Percentiles rank a stretch among this genome's conserved stretches.
These are phyloP conservation scores for Fusarium denticulatum DNA, from an alignment of 2,329 filamentous ascomycete species.

Conservation along the genomic window DNA sequence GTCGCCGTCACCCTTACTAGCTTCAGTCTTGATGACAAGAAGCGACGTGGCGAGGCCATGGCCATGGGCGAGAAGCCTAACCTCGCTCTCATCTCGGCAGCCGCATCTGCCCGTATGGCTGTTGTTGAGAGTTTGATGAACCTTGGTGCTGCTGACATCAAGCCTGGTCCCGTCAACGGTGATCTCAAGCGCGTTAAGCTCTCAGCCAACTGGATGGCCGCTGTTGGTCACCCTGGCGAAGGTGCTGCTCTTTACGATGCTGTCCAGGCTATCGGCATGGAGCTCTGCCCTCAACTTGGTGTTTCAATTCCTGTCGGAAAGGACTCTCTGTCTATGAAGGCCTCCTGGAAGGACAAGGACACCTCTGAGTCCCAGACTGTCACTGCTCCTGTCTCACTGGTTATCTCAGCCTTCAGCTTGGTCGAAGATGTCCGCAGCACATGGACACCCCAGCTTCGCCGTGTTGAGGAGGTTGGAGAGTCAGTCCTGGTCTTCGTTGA, in stretches of 20 bases:
- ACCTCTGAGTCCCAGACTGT: constrained; percentile 80
- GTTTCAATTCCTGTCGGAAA: constrained; percentile 97
- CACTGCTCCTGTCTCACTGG: constrained; percentile 88
- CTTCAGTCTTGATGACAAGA: constrained; percentile 71
- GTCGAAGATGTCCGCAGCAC: constrained; percentile 85
- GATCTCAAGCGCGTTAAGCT: constrained; percentile 83
- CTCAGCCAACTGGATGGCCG: constrained; percentile 99
- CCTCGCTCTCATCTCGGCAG: constrained; percentile 87
- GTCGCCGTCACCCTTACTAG: constrained; percentile 91
- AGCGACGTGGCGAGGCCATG: constrained; percentile 93
- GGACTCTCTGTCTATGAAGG: constrained; percentile 99
- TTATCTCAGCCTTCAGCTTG: constrained; percentile 89
- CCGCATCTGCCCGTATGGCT: constrained; percentile 94
- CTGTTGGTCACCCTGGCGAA: constrained; percentile 92
- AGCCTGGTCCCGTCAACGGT: constrained; percentile 57
- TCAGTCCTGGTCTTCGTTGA: constrained; percentile 91
- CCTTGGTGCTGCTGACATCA: constrained; percentile 78
- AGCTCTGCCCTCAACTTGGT: constrained; percentile 88
- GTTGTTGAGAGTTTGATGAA: constrained; percentile 95
- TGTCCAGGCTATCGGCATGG: constrained; percentile 91
- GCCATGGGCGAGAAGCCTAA: constrained; percentile 94
- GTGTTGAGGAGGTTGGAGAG: constrained; percentile 87
- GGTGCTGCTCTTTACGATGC: constrained; percentile 93
- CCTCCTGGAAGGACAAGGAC: constrained; percentile 83
- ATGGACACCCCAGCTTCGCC: constrained; percentile 90